Evolutionary conservation across 192 early-diverging fungal species (phyloP).

Genomic region (Cladochytrium replicatum): DNA sequence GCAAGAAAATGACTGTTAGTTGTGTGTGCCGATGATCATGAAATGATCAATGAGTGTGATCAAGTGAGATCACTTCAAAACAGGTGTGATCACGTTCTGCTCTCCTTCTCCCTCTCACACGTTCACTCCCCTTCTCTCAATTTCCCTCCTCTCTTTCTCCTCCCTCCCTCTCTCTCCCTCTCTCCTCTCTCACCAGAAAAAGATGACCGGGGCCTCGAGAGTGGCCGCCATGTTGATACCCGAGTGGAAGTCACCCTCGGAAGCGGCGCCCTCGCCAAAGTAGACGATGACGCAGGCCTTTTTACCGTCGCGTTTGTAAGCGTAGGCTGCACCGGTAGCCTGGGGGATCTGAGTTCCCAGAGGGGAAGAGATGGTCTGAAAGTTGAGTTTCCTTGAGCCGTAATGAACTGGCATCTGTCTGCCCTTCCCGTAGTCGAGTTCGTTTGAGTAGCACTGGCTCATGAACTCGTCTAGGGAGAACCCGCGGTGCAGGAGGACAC

Average conservation of each 20-base stretch:
- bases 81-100: too few species aligned
- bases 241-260: conserved; percentile 96
- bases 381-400: conserved; percentile 69
- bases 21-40: too few species aligned
- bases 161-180: too few species aligned
- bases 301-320: conserved; percentile 69
- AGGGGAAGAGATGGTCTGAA: conserved; percentile 95
- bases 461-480: conserved; percentile 90
- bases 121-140: too few species aligned
- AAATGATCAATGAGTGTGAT: too few species aligned
- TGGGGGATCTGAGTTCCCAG: conserved; percentile 97
- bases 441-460: conserved; percentile 95
- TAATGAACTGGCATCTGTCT: conserved; percentile 99
- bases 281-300: conserved; percentile 82
- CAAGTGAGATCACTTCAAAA: too few species aligned
- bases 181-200: conserved; percentile 63
- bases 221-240: conserved; percentile 96
- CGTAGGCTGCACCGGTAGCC: conserved; percentile 90
- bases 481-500: conserved; percentile 87
- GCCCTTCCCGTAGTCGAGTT: conserved; percentile 79
- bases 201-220: conserved; percentile 80
- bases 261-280: conserved; percentile 96
- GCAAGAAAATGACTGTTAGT: conserved; percentile 4
- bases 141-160: too few species aligned
- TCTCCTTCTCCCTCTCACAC: too few species aligned